Evolutionary conservation across 306 rosid species (phyloP), one percentile per base, ranked within the genome.

Genomic region (Sesbania bispinosa): DNA sequence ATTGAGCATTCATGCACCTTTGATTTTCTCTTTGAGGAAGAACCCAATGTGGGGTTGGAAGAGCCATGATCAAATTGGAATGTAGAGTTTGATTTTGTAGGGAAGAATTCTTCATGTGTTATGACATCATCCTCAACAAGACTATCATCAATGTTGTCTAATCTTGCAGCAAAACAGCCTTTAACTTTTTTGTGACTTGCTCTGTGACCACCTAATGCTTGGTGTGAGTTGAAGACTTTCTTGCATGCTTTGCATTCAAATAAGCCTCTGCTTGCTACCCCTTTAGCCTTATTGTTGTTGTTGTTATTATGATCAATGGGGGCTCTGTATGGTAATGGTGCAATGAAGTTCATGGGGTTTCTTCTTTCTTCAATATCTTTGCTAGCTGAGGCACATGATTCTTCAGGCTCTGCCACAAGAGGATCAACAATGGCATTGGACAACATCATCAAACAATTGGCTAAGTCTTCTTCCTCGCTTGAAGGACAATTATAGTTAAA

Each of bases 171-270:
- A n/a, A 87, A 94, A 69, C 99, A 94, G 0, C 99, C 99, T 32
- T 94, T 94, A 26, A 94, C 99, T 27, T 94, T 94, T 74, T 94
- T 94, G 76, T 94, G 97, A 83, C 97, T 89, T 0, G 99, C 99
- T 60, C 99, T 83, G 11, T 94, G 99, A 2, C 99, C 99, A 0
- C 99, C 99, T 36, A 94, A 81, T 6, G 99, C 99, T 77, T 94
- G 99, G 54, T 94, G 99, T 3, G 99, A 94, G 58, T 87, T 91
- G 84, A 94, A 94, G 0, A 94, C 96, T 63, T 94, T 91, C 75
- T 91, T 91, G 77, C 99, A 91, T 13, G 99, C 96, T 84, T 89
- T 94, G 76, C 97, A 94, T 80, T 94, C 97, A 35, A 91, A 94
- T 79, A 86, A 54, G 0, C 91, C 88, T 19, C 81, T 86, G 32